A percentile compares a stretch with the other conserved stretches of the same genome.
Evolutionary conservation across 2,329 filamentous ascomycete species (phyloP).

Genomic region (Akanthomyces uredinophilus): DNA sequence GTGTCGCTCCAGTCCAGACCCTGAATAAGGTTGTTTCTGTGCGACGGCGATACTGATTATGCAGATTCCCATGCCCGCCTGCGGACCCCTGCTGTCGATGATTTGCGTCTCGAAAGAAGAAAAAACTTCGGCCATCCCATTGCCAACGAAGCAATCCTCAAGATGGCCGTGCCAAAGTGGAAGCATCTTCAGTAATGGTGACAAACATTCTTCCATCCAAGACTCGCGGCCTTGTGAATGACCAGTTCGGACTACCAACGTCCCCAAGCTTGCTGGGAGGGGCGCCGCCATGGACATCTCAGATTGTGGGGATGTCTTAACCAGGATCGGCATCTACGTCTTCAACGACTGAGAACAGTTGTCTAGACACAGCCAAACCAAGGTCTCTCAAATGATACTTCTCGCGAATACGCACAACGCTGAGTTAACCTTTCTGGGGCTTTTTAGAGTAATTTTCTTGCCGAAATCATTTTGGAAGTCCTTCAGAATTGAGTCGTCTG

Average conservation of each 20-base stretch:
- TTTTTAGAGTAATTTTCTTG: too few species aligned
- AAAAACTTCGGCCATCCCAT: not conserved
- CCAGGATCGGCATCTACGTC: not conserved
- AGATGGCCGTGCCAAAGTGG: not conserved
- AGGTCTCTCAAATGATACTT: not conserved
- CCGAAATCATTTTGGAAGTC: not conserved
- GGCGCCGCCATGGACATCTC: not conserved
- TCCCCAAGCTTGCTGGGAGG: not conserved
- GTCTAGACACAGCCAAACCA: not conserved
- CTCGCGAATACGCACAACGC: not conserved
- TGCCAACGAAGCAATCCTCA: not conserved
- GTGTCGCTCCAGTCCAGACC: not conserved
- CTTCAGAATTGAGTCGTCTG: not conserved
- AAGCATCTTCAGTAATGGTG: too few species aligned
- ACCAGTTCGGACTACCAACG: not conserved
- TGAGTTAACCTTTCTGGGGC: too few species aligned
- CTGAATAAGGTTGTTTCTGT: not conserved
- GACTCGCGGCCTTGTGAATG: not conserved
- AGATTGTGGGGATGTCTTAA: constrained; percentile 4
- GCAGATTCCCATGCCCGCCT: not conserved
- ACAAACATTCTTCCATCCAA: not conserved
- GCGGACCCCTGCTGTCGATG: not conserved
- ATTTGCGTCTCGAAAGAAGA: not conserved
- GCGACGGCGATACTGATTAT: not conserved
- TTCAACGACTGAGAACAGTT: not conserved